Evolutionary conservation across 345 rosid species (phyloP).

Genomic region (Murraya paniculata): DNA sequence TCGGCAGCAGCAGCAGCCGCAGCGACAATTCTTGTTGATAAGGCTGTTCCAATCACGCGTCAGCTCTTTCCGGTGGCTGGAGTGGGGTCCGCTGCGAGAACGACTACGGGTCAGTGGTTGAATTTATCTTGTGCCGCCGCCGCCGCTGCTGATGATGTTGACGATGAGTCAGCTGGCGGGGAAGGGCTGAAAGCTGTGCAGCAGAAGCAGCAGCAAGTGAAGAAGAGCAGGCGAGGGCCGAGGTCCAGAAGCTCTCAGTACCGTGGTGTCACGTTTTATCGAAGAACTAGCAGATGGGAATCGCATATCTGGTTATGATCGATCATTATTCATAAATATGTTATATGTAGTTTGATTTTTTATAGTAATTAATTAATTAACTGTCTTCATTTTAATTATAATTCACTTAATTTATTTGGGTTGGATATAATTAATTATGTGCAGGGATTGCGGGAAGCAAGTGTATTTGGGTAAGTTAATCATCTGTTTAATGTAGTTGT

Average conservation of each 20-base stretch:
- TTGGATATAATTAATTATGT: not conserved
- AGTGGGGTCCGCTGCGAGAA: conserved; percentile 22
- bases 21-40: not conserved
- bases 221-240: conserved; percentile 89
- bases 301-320: conserved; percentile 84
- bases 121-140: conserved; percentile 37
- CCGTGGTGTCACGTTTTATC: conserved; percentile 95
- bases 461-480: conserved; percentile 53
- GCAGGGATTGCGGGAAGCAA: conserved; percentile 83
- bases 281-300: conserved; percentile 98
- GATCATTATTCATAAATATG: not conserved
- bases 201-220: conserved; percentile 38
- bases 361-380: too few relatives aligned
- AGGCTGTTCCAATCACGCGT: conserved; percentile 24
- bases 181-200: conserved; percentile 33
- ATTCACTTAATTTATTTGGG: not conserved
- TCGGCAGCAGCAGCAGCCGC: not conserved
- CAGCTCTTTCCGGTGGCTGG: conserved; percentile 48
- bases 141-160: too few relatives aligned
- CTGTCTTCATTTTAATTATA: not conserved
- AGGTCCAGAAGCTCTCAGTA: conserved; percentile 95
- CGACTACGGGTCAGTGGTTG: conserved; percentile 39
- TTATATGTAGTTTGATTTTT: not conserved
- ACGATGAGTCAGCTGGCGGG: not conserved
- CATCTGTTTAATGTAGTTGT: not conserved